These are phyloP conservation scores for Pythium sukuiense DNA, from an alignment of 352 stramenopile species.

Conservation along the genomic window DNA sequence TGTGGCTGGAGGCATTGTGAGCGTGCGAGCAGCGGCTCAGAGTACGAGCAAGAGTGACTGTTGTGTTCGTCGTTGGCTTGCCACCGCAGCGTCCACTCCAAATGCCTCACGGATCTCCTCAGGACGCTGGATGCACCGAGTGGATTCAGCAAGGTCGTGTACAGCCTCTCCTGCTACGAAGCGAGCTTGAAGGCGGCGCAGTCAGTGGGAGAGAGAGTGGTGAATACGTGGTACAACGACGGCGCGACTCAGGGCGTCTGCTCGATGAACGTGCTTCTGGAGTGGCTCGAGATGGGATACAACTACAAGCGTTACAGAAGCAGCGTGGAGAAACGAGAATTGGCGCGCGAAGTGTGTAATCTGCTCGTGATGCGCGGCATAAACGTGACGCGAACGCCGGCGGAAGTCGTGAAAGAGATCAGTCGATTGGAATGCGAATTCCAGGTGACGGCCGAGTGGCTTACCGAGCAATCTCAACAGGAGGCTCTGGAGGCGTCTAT, in stretches of 20 bases:
- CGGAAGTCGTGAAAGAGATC: background rate
- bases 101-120: background rate
- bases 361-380: background rate
- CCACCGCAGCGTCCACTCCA: background rate
- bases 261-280: background rate
- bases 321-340: background rate
- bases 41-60: background rate
- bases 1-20: background rate
- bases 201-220: background rate
- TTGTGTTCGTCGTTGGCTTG: background rate
- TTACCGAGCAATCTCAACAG: background rate
- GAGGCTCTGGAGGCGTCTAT: background rate
- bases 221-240: background rate
- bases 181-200: background rate
- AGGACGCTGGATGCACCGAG: background rate
- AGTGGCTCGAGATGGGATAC: background rate
- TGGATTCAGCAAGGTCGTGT: background rate
- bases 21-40: background rate
- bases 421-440: background rate
- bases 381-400: background rate
- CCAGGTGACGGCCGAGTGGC: background rate
- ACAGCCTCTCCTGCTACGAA: background rate
- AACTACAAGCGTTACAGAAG: background rate
- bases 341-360: background rate
- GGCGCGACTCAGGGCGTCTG: background rate